Evolutionary conservation across 441 rosid species (phyloP), one percentile per base, ranked within the genome.

Genomic region (Populus hybrid): DNA sequence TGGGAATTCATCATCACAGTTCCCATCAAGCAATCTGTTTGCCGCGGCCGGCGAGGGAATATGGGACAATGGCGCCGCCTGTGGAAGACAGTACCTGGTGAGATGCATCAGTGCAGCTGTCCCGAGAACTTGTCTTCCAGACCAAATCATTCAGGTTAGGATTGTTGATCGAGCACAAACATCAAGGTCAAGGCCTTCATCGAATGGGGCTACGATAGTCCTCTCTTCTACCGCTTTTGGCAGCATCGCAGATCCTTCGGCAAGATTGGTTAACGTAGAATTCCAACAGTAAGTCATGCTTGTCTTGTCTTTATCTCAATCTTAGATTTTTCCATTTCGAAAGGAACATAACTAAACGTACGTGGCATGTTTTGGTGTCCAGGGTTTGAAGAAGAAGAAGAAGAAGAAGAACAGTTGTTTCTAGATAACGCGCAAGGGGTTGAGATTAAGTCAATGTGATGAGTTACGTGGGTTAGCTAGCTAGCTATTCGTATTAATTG

Each of bases 1-100:
- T 26, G 93, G 94, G 6, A 68, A 66, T 24, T 85, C 84, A 3
- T 31, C 20, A 8, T 59, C 90, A 1, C 83, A 82, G 68, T 86
- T 87, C 64, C 95, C 95, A 0, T 9, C 87, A 5, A 79, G 74
- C 86, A 84, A 85, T 67, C 68, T 85, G 50, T 91, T 91, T n/a
- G 95, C 81, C 28, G 90, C 90, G 6, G 93, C 87, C 2, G 87
- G 93, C 0, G 91, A 86, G 3, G 87, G 91, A 42, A 21, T 89
- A 76, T 91, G 95, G 95, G 92, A 89, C 76, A 88, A 87, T 33
- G 95, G 95, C 0, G 90, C 93, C 0, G 77, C 88, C 1, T 75
- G 21, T 29, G 31, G 31, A 29, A 29, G 31, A 29, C 31, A 29
- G 31, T 29, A 29, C 31, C 31, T 29, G 31, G 86, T 91, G 18